Base-by-base conservation (phyloP, 805 yeast species). In the Wickerhamiella nectarea region DNA sequence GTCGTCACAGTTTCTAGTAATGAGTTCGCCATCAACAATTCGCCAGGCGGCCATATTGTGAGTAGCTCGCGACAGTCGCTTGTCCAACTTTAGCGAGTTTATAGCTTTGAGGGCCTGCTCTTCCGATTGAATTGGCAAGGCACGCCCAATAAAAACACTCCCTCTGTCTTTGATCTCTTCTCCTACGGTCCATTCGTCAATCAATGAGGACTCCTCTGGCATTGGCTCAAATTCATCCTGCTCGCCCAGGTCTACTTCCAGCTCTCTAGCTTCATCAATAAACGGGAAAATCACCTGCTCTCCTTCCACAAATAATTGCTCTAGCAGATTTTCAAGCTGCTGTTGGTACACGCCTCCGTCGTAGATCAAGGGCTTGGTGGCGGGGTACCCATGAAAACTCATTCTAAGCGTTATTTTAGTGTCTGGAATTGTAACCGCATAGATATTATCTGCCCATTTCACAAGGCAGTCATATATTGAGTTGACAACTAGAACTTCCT, bases 31-130 rank as follows among this genome's bases (percentile, higher is more conserved):
- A n/a, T 69, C 59, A 45, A 68, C 68, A 3, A 91, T 79, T 49
- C 97, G 66, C 80, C 89, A 87, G 0, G 95, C 91, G 12, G 76
- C 72, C 78, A 91, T 91, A 48, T 79, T 78, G 60, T 89, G 97
- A 1, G 71, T 59, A 0, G 95, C 78, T 48, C 71, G 69, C 6
- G 76, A 59, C 12, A 91, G 68, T 58, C 75, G 80, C 29, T 74
- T 70, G 54, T 87, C 94, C 15, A 69, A 63, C 42, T 72, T 69
- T 31, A 91, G 61, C 10, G 62, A 56, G 0, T 67, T 69, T 4
- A 89, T 56, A 28, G 64, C 67, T 5, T 61, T 63, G 45, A 66
- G 58, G 1, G 86, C 93, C 46, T 87, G 85, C 2, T 74, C 75
- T n/a, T 76, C 78, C 0, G 80, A 69, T 14, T 67, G 56, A 0